Evolutionary conservation across 73 alveolate genomes (phyloP).

Genomic region (Urostyla sp.): DNA sequence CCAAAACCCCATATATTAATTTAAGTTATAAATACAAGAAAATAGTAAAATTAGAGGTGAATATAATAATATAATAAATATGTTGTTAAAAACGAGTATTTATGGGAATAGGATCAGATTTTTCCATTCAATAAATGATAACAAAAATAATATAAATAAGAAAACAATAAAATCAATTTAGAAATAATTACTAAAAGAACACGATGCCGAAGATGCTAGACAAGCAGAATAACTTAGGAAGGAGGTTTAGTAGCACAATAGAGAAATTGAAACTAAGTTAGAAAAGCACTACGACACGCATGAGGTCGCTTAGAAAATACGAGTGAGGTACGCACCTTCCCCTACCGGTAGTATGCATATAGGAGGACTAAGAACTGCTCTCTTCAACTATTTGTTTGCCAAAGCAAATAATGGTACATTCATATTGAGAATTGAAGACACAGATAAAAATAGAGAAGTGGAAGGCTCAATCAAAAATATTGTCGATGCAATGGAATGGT

Average conservation of each 20-base stretch:
- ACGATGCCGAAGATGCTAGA: too few relatives aligned
- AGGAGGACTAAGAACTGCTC: constrained; percentile 79
- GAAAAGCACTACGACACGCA: background rate
- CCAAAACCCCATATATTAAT: too few relatives aligned
- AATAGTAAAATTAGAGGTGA: too few relatives aligned
- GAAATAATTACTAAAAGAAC: too few relatives aligned
- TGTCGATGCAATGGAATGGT: constrained; percentile 51
- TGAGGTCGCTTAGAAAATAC: constrained; percentile 24
- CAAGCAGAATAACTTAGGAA: background rate
- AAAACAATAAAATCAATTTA: too few relatives aligned
- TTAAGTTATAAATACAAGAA: too few relatives aligned
- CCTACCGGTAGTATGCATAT: constrained; percentile 79
- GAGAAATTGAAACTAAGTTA: constrained; percentile 10
- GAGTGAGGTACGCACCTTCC: constrained; percentile 73
- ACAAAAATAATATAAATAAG: too few relatives aligned
- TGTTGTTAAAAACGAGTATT: too few relatives aligned
- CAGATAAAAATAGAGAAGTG: constrained; percentile 67
- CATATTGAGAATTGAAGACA: constrained; percentile 76
- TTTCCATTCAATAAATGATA: too few relatives aligned
- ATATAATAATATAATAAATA: too few relatives aligned
- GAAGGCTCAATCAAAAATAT: constrained; percentile 67
- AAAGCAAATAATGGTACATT: constrained; percentile 69
- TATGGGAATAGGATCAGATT: too few relatives aligned
- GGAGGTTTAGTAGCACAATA: constrained; percentile 13
- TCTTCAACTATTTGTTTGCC: constrained; percentile 75